Evolutionary conservation across 345 rosid species (phyloP).

Genomic region (Salix purpurea): DNA sequence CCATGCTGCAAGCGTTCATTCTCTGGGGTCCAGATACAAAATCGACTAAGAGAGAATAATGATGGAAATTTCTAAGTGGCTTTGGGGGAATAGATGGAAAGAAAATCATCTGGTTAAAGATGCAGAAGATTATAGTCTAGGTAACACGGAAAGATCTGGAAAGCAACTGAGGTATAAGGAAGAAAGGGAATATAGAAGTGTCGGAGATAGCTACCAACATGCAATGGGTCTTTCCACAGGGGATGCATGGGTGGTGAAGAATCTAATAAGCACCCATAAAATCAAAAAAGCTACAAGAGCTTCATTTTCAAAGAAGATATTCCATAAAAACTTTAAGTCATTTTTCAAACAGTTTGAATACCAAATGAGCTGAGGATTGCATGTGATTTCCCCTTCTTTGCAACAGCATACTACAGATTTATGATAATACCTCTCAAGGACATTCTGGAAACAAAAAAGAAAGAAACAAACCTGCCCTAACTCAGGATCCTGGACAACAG

Average conservation of each 20-base stretch:
- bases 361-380: background rate
- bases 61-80: no score
- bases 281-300: background rate
- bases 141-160: no score
- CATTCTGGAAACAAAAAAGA: background rate
- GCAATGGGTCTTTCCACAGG: no score
- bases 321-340: background rate
- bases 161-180: background rate
- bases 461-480: slow-evolving; percentile 55
- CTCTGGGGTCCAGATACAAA: no score
- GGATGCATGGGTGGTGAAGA: background rate
- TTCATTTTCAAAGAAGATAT: no score
- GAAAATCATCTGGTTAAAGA: no score
- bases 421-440: background rate
- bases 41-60: no score
- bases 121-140: no score
- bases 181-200: background rate
- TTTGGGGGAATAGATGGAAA: no score
- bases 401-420: background rate
- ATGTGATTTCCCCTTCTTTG: background rate
- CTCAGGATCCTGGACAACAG: slow-evolving; percentile 86
- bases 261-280: background rate
- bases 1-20: no score
- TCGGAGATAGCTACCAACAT: no score
- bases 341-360: no score